phyloP scores from a whole-genome alignment of 495 filamentous ascomycete species.

The Clavariopsis aquatica region DNA sequence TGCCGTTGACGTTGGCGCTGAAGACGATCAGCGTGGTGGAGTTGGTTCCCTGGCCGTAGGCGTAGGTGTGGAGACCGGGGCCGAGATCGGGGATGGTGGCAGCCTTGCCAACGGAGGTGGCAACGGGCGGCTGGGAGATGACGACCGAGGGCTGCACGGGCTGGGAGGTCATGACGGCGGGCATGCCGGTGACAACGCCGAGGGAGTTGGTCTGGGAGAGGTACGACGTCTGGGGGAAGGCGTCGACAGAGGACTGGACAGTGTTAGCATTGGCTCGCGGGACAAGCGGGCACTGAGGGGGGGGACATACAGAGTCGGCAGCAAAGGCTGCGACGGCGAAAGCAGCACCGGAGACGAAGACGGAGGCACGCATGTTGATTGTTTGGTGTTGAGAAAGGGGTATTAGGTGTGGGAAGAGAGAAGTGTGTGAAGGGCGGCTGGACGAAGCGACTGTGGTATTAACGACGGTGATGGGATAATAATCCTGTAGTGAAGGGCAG shows the following conservation, averaged over 20 bases:
- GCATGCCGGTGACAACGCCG: conserved; percentile 57
- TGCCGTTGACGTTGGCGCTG: conserved; percentile 37
- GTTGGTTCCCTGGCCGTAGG: conserved; percentile 17
- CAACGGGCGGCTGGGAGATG: conserved; percentile 27
- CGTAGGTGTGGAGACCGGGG: conserved; percentile 38
- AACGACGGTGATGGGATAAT: conserved; percentile 9
- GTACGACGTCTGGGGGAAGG: conserved; percentile 51
- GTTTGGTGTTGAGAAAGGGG: conserved; percentile 9
- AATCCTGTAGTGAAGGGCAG: background rate
- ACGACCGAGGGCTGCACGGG: conserved; percentile 50
- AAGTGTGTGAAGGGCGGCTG: background rate
- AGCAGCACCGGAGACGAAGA: conserved; percentile 39
- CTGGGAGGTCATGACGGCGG: conserved; percentile 38
- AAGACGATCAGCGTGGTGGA: conserved; percentile 31
- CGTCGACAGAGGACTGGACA: conserved; percentile 20
- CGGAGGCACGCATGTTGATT: conserved; percentile 44
- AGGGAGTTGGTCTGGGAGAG: conserved; percentile 57
- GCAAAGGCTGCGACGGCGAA: conserved; percentile 41
- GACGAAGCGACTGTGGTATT: conserved; percentile 13
- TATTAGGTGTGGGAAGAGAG: background rate
- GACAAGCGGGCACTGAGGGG: background rate
- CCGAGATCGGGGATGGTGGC: conserved; percentile 50
- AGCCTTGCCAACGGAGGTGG: conserved; percentile 12
- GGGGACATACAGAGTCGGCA: conserved; percentile 22
- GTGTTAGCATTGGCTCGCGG: conserved; percentile 8